These are phyloP conservation scores for Phoma sp. DNA, from an alignment of 2,329 filamentous ascomycete genomes.

Conservation along the genomic window DNA sequence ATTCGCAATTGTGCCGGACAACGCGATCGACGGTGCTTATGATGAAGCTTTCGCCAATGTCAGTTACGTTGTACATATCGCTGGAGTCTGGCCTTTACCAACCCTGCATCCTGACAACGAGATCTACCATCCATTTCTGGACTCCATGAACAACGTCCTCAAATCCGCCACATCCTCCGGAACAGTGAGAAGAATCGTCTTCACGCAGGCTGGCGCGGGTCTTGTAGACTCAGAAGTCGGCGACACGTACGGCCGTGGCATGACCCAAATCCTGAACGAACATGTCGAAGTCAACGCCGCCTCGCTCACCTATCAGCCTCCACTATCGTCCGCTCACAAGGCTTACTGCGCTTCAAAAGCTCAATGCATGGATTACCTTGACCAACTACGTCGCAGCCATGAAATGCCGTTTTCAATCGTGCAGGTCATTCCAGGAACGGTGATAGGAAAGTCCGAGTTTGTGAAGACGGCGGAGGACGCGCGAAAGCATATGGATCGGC, in stretches of 20 bases:
- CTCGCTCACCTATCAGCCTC: conserved; percentile 33
- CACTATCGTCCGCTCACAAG: conserved; percentile 38
- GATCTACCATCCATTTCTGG: conserved; percentile 43
- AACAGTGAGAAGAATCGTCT: conserved; percentile 38
- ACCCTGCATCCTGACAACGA: conserved; percentile 42
- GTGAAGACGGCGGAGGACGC: conserved; percentile 26
- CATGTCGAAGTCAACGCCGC: conserved; percentile 28
- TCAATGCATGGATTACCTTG: conserved; percentile 42
- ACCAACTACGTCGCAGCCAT: conserved; percentile 15
- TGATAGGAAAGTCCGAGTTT: conserved; percentile 44
- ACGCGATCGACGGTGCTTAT: conserved; percentile 35
- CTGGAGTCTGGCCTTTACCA: conserved; percentile 44
- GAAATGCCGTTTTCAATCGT: conserved; percentile 36
- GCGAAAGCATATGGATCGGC: conserved; percentile 36
- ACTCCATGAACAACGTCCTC: conserved; percentile 39
- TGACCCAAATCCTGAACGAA: conserved; percentile 35
- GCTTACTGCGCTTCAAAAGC: conserved; percentile 45
- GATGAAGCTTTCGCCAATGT: conserved; percentile 34
- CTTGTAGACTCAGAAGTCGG: conserved; percentile 43
- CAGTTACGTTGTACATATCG: conserved; percentile 40
- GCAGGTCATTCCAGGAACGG: conserved; percentile 44
- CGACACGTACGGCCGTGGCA: conserved; percentile 37
- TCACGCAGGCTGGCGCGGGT: conserved; percentile 45
- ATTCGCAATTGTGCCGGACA: conserved; percentile 38
- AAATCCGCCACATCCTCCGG: conserved; percentile 32